A percentile compares a stretch with the other conserved stretches of the same genome.
phyloP scores from a whole-genome alignment of 352 stramenopile genomes.

The Phytophthora pseudosyringae region DNA sequence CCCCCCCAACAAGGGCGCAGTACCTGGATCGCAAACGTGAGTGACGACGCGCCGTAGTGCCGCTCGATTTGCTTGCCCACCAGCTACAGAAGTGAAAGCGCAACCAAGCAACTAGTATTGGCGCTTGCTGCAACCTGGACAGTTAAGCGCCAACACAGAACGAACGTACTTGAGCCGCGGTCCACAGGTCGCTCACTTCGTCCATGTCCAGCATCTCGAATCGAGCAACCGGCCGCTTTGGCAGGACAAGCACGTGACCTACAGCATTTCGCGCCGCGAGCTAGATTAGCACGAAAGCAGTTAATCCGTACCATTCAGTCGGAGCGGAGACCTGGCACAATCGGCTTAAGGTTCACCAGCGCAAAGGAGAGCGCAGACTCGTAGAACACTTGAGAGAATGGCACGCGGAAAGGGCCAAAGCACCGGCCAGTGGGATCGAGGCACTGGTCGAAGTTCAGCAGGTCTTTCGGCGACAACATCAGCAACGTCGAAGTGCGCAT shows the following conservation, averaged over 20 bases:
- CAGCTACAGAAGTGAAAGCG: conserved; percentile 26
- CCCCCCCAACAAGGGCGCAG: too few relatives aligned
- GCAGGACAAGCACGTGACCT: conserved; percentile 92
- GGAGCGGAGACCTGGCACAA: conserved; percentile 72
- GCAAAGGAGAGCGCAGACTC: conserved; percentile 63
- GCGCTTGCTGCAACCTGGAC: neutral
- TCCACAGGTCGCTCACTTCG: conserved; percentile 92
- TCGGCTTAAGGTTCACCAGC: conserved; percentile 95
- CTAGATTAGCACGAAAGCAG: neutral
- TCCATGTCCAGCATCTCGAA: conserved; percentile 82
- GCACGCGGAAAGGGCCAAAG: conserved; percentile 60
- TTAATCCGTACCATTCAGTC: neutral
- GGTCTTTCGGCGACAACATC: conserved; percentile 21
- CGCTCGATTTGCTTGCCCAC: conserved; percentile 79
- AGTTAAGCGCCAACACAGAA: neutral
- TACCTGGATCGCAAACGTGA: conserved; percentile 93
- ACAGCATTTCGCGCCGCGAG: neutral
- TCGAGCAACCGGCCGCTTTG: conserved; percentile 73
- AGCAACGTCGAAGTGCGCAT: neutral
- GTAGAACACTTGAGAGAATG: conserved; percentile 64
- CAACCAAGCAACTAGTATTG: neutral
- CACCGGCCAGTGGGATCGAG: conserved; percentile 37
- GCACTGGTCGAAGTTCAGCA: conserved; percentile 48
- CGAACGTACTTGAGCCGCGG: conserved; percentile 63
- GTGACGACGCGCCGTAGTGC: conserved; percentile 73